Percentiles rank a stretch among this genome's conserved stretches.
Evolutionary conservation across 768 basidiomycete species (phyloP).

Genomic region (Lactifluus echinatus): DNA sequence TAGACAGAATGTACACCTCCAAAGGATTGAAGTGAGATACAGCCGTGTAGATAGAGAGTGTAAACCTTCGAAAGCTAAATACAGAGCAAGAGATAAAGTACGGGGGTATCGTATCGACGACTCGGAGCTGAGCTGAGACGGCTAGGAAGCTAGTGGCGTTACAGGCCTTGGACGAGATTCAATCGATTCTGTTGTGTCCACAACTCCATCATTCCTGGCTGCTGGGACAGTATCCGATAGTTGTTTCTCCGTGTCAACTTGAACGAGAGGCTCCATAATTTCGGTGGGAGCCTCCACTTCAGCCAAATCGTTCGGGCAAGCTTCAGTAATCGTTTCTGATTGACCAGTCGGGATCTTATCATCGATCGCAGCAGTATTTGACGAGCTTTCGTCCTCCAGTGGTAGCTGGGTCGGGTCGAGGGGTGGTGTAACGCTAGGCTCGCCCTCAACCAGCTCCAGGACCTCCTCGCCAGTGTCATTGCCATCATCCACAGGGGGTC

Average conservation of each 20-base stretch:
- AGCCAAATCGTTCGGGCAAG: background rate
- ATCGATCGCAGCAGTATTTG: background rate
- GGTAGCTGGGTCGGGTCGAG: background rate
- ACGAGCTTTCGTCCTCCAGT: slow-evolving; percentile 2
- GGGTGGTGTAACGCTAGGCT: background rate
- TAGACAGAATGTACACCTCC: background rate
- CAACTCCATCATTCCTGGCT: background rate
- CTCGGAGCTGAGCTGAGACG: background rate
- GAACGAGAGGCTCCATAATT: background rate
- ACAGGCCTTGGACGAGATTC: too few relatives aligned
- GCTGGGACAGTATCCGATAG: background rate
- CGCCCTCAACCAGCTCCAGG: background rate
- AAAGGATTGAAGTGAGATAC: background rate
- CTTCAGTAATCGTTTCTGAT: slow-evolving; percentile 3
- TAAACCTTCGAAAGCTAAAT: background rate
- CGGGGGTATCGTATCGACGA: background rate
- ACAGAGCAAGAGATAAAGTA: background rate
- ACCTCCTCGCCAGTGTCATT: background rate
- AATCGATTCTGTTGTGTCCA: background rate
- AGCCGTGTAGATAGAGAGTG: background rate
- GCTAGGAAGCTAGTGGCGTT: too few relatives aligned
- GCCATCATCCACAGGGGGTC: background rate
- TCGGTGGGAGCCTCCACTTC: background rate
- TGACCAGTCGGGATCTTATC: slow-evolving; percentile 1
- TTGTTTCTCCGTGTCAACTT: background rate